These are phyloP conservation scores for Tetradesmus lagerheimii DNA, from an alignment of 139 green algal species.

Conservation along the genomic window DNA sequence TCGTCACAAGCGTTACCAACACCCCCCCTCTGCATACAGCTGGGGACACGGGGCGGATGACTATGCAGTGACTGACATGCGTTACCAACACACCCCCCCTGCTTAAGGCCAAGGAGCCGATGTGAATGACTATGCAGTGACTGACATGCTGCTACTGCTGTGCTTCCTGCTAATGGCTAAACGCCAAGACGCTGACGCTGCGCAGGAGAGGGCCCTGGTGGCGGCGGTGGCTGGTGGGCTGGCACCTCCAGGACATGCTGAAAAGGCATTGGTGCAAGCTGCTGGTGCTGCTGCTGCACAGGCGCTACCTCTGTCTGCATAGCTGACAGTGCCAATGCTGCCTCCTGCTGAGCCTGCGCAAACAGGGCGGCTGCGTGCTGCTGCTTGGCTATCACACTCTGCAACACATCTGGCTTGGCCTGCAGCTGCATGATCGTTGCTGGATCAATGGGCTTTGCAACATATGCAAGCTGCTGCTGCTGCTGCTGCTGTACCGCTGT, in stretches of 20 bases:
- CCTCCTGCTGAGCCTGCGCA: background rate
- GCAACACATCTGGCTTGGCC: background rate
- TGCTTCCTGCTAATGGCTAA: background rate
- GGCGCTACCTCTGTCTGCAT: too few species aligned
- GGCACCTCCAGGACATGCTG: background rate
- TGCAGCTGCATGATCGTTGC: background rate
- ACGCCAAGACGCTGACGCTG: background rate
- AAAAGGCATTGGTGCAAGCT: too few species aligned
- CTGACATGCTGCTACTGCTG: background rate
- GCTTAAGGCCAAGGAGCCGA: background rate
- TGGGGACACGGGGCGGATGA: background rate
- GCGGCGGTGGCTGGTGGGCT: background rate
- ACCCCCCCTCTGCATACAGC: background rate
- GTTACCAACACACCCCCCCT: background rate
- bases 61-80: background rate
- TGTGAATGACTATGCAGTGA: background rate
- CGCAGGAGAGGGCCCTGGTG: background rate
- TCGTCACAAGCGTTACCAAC: background rate
- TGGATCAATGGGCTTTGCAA: background rate
- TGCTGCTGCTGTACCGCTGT: background rate
- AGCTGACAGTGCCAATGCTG: background rate
- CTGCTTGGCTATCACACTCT: background rate
- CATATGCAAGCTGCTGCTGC: background rate
- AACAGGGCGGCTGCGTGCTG: background rate
- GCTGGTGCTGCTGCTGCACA: too few species aligned